These are phyloP conservation scores for Candolleomyces efflorescens DNA, from an alignment of 768 basidiomycete genomes.

Conservation along the genomic window DNA sequence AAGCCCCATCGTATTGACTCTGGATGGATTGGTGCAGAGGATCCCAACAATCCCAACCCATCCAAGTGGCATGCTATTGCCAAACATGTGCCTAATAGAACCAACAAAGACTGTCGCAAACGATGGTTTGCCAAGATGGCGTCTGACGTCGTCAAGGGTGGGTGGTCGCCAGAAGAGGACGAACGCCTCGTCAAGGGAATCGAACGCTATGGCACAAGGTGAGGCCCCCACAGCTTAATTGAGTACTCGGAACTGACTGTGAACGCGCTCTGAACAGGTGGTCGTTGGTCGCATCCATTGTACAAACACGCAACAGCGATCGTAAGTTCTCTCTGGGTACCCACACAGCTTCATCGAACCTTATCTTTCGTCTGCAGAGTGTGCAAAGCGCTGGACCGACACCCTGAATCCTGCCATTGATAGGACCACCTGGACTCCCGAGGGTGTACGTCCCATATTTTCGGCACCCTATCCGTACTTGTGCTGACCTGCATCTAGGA, in stretches of 20 bases:
- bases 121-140: slow-evolving; percentile 65
- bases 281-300: slow-evolving; percentile 55
- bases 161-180: slow-evolving; percentile 60
- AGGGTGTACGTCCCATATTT: slow-evolving; percentile 34
- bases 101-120: slow-evolving; percentile 63
- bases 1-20: slow-evolving; percentile 12
- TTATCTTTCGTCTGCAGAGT: slow-evolving; percentile 33
- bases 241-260: slow-evolving; percentile 6
- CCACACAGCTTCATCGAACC: slow-evolving; percentile 12
- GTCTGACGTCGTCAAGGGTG: slow-evolving; percentile 56
- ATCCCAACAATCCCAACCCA: slow-evolving; percentile 50
- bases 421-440: slow-evolving; percentile 53
- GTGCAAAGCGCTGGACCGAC: slow-evolving; percentile 60
- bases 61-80: slow-evolving; percentile 62
- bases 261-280: slow-evolving; percentile 28
- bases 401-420: slow-evolving; percentile 59
- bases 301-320: slow-evolving; percentile 54
- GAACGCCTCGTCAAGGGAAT: slow-evolving; percentile 54
- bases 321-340: slow-evolving; percentile 33
- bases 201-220: slow-evolving; percentile 54
- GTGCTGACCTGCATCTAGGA: slow-evolving; percentile 31
- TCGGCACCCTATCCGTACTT: neutral
- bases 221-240: slow-evolving; percentile 6
- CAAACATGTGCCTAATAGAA: slow-evolving; percentile 57
- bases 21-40: slow-evolving; percentile 35